Evolutionary conservation across 1,284 basidiomycete species (phyloP), one percentile per base, ranked within the genome.

Genomic region (Cutaneotrichosporon sp.): DNA sequence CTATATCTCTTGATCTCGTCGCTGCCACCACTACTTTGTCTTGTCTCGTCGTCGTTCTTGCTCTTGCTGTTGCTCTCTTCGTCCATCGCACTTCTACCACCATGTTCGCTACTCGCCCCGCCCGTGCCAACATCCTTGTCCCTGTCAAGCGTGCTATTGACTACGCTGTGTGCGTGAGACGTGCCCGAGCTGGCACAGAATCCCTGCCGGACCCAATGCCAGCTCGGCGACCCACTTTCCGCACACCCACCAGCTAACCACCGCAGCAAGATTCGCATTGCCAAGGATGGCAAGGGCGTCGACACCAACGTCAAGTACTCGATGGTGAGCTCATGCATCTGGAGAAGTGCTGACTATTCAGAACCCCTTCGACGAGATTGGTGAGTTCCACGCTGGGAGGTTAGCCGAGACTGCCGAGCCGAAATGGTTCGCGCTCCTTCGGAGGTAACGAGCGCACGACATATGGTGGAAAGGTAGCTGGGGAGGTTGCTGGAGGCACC

Each of bases 331-430:
- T 17, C 3, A 20, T 17, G 22, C 9, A 32, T 7, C 38, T 17
- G n/a, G 22, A 41, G 12, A 33, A 10, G 42, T 4, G 43, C 56
- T 56, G 46, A 54, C 45, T 19, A n/a, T 31, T 10, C 51, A 94
- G 91, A 96, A 96, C 76, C 92, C 92, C 0, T 96, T 96, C 66
- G 91, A 94, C 72, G 91, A 96, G 76, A 96, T 97, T 68, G 90
- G 90, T 91, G 59, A 67, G 85, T 77, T 9, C 11, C 34, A 11
- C 7, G 38, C 8, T 12, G 38, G 38, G 26, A 24, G 20, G 34
- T 48, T 51, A 54, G 46, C 47, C 50, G 50, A 54, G 49, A 26
- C 16, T 27, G 42, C 26, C 42, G 29, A 46, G 48, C 47, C 55
- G 55, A 57, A 48, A 20, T 12, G 35, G 42, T 29, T 29, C 29